Base-by-base conservation (phyloP, 169 alveolate species). In the Eimeria praecox region DNA sequence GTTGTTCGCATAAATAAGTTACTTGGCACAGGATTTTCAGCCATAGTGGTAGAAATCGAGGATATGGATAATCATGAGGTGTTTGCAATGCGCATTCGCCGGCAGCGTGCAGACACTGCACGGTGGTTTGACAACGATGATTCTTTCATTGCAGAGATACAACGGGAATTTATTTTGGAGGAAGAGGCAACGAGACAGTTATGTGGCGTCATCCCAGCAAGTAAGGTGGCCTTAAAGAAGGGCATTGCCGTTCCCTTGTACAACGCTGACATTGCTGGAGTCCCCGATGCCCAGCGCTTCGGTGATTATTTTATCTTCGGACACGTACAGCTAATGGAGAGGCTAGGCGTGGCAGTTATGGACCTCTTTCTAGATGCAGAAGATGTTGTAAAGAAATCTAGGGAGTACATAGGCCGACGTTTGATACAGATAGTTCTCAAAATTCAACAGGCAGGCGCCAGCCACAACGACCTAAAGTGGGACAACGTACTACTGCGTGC, bases 391-490 rank as follows among this genome's bases (percentile, higher is more conserved):
- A 3, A n/a, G n/a, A 27, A 83, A 38, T n/a, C 91, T 3, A 12
- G 77, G 27, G 91, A 83, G 27, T 83, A 83, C 77, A 83, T 83
- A 20, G 91, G 56, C 5, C 73, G 75, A 33, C 91, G 73, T 24
- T 18, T 54, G 56, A 20, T 83, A 35, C 73, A 52, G 20, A 38
- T 54, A 0, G 77, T 83, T 49, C 91, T 83, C 54, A 83, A 83
- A 56, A 8, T 83, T 10, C 91, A 83, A 35, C 77, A 83, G 73
- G 69, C 52, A 22, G 91, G 91, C 35, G 30, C 54, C 54, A 83
- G 91, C 56, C 91, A 83, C 91, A 83, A 54, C 75, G 91, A 54
- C 77, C 46, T 83, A 0, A 83, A 83, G 75, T 83, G 69, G 73
- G 91, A n/a, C 77, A 46, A 83, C 91, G 5, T 83, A 38, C n/a